Percentiles rank a stretch among this genome's conserved stretches.
phyloP scores from a whole-genome alignment of 108 stramenopile species.

The Fragilariopsis cylindrus region DNA sequence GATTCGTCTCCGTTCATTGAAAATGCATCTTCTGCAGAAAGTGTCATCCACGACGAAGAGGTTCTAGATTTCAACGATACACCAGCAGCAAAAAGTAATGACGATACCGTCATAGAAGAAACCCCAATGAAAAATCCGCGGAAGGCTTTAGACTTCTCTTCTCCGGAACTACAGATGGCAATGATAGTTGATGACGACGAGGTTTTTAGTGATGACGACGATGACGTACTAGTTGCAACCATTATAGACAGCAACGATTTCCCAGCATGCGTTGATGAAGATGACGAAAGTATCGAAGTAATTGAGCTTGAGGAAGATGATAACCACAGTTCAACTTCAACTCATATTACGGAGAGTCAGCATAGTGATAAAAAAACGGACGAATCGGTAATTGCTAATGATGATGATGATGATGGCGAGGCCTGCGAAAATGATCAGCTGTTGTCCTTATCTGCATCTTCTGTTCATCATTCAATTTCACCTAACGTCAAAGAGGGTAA shows the following conservation, averaged over 20 bases:
- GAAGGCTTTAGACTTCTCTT: constrained; percentile 4
- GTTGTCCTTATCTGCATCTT: too few species aligned
- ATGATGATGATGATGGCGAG: too few species aligned
- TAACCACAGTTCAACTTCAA: background rate
- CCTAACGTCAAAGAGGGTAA: too few species aligned
- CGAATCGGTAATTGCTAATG: too few species aligned
- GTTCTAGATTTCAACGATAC: background rate
- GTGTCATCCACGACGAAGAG: too few species aligned
- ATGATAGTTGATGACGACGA: constrained; percentile 36
- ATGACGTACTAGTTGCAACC: constrained; percentile 38
- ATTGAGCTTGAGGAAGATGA: constrained; percentile 9
- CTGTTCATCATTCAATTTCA: too few species aligned
- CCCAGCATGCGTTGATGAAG: constrained; percentile 3
- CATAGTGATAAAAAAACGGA: background rate
- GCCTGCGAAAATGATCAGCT: too few species aligned
- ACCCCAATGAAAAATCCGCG: constrained; percentile 13
- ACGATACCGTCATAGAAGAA: constrained; percentile 12
- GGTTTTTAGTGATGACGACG: constrained; percentile 21
- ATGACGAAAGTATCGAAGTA: background rate
- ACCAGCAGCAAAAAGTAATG: constrained; percentile 2
- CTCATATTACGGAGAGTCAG: background rate
- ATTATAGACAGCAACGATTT: constrained; percentile 10
- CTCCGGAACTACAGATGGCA: constrained; percentile 27
- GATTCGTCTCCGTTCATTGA: too few species aligned
- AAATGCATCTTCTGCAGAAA: too few species aligned